A percentile compares a stretch with the other conserved stretches of the same genome.
These are phyloP conservation scores for Strigomonas galati DNA, from an alignment of 208 protist genomes.

Conservation along the genomic window DNA sequence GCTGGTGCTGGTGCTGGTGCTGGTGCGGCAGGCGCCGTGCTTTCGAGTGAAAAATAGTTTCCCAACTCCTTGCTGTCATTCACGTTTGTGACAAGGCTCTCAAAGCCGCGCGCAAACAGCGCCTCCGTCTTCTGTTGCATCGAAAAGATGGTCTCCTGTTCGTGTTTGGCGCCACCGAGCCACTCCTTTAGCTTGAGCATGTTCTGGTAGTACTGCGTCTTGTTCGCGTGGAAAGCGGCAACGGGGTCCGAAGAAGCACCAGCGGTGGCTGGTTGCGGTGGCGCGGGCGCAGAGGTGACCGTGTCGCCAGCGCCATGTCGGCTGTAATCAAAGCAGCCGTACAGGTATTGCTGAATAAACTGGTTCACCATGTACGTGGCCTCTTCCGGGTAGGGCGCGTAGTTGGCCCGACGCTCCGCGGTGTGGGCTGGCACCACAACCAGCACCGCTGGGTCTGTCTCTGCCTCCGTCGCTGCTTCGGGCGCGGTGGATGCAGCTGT, in stretches of 20 bases:
- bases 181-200: background rate
- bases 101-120: background rate
- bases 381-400: slow-evolving; percentile 33
- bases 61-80: background rate
- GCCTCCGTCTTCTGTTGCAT: background rate
- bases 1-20: background rate
- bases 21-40: background rate
- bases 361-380: slow-evolving; percentile 18
- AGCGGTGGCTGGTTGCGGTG: background rate
- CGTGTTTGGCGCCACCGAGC: background rate
- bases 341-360: slow-evolving; percentile 48
- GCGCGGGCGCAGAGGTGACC: slow-evolving; percentile 10
- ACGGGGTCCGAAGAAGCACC: background rate
- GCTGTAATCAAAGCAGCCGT: slow-evolving; percentile 16
- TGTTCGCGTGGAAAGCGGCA: slow-evolving; percentile 17
- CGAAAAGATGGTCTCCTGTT: background rate
- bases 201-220: slow-evolving; percentile 19
- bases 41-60: background rate
- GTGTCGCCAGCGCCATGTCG: slow-evolving; percentile 8
- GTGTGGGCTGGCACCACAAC: slow-evolving; percentile 30
- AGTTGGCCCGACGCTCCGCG: slow-evolving; percentile 7
- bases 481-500: background rate
- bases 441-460: background rate
- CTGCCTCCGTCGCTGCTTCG: background rate
- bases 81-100: background rate